Conservation (phyloP, 306 rosid genomes). For the Hippophae gyantsensis region DNA sequence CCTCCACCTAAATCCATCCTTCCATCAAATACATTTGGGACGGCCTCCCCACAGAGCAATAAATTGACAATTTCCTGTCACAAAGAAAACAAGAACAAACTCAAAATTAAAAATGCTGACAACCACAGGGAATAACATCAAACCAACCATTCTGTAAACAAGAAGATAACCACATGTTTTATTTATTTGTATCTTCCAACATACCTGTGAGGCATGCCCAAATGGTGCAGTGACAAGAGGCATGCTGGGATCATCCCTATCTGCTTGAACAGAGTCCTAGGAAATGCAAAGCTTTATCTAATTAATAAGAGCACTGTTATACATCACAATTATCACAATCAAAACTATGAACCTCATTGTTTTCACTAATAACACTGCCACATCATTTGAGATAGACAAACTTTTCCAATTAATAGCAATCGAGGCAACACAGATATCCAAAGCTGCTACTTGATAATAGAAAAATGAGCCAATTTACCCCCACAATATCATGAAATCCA, state of each 20-base stretch:
- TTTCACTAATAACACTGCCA: no score
- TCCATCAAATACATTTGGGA: slow-evolving; percentile 85
- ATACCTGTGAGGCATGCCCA: slow-evolving; percentile 99
- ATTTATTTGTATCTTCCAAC: neutral
- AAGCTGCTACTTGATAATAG: no score
- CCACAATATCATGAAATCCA: no score
- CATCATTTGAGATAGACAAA: no score
- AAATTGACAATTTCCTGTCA: slow-evolving; percentile 84
- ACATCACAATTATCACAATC: no score
- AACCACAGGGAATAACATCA: slow-evolving; percentile 5
- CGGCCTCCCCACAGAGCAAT: slow-evolving; percentile 87
- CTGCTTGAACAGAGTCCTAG: slow-evolving; percentile 80
- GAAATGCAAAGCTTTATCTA: slow-evolving; percentile 11
- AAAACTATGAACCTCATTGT: no score
- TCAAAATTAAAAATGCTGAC: neutral
- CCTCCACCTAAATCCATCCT: slow-evolving; percentile 93
- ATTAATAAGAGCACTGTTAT: slow-evolving; percentile 8
- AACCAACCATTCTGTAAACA: slow-evolving; percentile 4
- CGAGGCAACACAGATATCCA: no score
- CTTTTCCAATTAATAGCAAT: no score
- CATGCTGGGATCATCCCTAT: slow-evolving; percentile 93
- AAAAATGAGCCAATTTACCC: no score
- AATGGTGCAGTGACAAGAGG: slow-evolving; percentile 98
- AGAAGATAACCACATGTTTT: slow-evolving; percentile 12
- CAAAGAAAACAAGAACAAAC: slow-evolving; percentile 17